phyloP scores from a whole-genome alignment of 2,329 filamentous ascomycete genomes.

The Chaetomium strumarium region DNA sequence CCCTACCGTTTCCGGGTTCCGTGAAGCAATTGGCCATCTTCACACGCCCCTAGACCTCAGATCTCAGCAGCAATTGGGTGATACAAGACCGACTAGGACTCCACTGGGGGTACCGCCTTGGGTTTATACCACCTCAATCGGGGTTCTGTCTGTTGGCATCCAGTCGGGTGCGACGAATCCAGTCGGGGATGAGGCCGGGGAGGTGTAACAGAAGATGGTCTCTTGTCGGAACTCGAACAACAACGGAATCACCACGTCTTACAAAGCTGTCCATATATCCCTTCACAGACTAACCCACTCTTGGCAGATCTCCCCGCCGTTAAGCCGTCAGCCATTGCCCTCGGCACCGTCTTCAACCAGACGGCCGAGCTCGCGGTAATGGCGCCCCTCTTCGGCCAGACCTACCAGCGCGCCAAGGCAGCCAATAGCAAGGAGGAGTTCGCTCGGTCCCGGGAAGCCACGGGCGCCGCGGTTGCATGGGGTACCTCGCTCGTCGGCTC shows the following conservation, averaged over 20 bases:
- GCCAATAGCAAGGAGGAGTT: slow-evolving; percentile 97
- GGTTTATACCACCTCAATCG: too few species aligned
- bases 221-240: too few species aligned
- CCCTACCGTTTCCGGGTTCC: not conserved
- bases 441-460: slow-evolving; percentile 85
- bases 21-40: not conserved
- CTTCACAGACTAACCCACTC: not conserved
- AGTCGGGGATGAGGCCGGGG: not conserved
- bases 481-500: slow-evolving; percentile 86
- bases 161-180: not conserved
- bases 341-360: slow-evolving; percentile 95
- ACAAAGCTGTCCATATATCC: not conserved
- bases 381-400: slow-evolving; percentile 84
- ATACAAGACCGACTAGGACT: too few species aligned
- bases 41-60: not conserved
- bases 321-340: slow-evolving; percentile 95
- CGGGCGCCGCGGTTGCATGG: slow-evolving; percentile 80
- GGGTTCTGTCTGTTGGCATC: slow-evolving; percentile 1
- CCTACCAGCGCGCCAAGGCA: slow-evolving; percentile 85
- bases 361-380: slow-evolving; percentile 82
- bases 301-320: slow-evolving; percentile 60
- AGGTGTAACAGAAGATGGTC: not conserved
- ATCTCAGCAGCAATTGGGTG: too few species aligned
- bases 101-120: too few species aligned
- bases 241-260: too few species aligned